Evolutionary conservation across 352 stramenopile species (phyloP).

Genomic region (Phytopythium delawarense): DNA sequence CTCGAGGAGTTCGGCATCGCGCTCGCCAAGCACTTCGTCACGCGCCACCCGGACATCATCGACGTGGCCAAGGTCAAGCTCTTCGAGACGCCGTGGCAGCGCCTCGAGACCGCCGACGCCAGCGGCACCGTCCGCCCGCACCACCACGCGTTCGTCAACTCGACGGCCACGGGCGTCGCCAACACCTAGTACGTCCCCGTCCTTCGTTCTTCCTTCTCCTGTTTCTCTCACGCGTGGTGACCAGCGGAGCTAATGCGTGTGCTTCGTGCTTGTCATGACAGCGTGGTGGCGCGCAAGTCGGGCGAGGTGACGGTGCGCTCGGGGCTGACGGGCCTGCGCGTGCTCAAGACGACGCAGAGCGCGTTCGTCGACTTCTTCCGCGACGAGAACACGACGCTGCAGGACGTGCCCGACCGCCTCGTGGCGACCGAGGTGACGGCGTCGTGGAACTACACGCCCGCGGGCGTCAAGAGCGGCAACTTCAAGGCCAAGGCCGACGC

Average conservation of each 20-base stretch:
- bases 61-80: constrained; percentile 73
- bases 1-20: constrained; percentile 88
- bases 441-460: constrained; percentile 65
- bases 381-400: constrained; percentile 76
- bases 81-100: constrained; percentile 74
- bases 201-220: background rate
- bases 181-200: constrained; percentile 53
- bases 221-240: background rate
- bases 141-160: constrained; percentile 73
- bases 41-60: constrained; percentile 69
- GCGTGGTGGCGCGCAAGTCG: constrained; percentile 51
- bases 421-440: constrained; percentile 71
- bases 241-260: background rate
- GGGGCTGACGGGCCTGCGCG: constrained; percentile 60
- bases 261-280: constrained; percentile 6
- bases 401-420: constrained; percentile 71
- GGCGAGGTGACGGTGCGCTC: constrained; percentile 46
- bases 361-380: constrained; percentile 85
- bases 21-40: constrained; percentile 85
- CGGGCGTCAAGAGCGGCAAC: constrained; percentile 27
- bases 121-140: constrained; percentile 51
- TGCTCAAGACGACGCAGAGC: constrained; percentile 90
- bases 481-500: constrained; percentile 39
- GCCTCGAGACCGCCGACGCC: constrained; percentile 46
- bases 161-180: constrained; percentile 38